Evolutionary conservation across 352 stramenopile genomes (phyloP), one percentile per base, ranked within the genome.

Genomic region (Phytophthora litchii): DNA sequence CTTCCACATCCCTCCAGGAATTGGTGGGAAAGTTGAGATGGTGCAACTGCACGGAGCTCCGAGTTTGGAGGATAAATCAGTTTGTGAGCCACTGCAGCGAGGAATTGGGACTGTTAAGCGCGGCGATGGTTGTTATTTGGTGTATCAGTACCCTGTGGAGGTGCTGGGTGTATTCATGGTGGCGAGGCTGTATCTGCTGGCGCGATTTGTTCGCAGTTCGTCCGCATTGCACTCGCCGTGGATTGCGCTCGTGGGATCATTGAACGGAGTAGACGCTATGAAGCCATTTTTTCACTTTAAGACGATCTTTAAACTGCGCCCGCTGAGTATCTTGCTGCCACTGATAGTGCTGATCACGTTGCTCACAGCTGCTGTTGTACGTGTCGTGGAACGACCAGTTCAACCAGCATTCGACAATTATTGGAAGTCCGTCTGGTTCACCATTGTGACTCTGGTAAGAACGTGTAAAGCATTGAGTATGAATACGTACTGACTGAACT

Each of bases 231-330:
- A 92, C 69, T 92, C 82, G 12, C 82, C 86, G 32, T 92, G 82
- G 82, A 82, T 88, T 35, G 78, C 80, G 12, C 86, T 90, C 11
- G 70, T 92, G 27, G 82, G 82, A 0, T 80, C 80, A 11, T 54
- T 92, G 19, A 89, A 92, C 44, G 81, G 88, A n/a, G 73, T 92
- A 50, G 84, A 92, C 44, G 72, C 80, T 7, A 86, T 90, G 80
- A 71, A 64, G n/a, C 82, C 82, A 6, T 88, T 86, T 43, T 92
- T 92, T 43, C 82, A 92, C 54, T 92, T 92, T 57, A 89, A 90
- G 36, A 74, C 80, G 29, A 75, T 92, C 16, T 92, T 92, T 63
- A 90, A 87, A 59, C 77, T 87, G 34, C 69, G 69, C 7, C 82
- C 82, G 23, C 62, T 89, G 31, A 72, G 80, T 13, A 56, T 92